These are phyloP conservation scores for Quercus variabilis DNA, from an alignment of 306 rosid species.

Conservation along the genomic window DNA sequence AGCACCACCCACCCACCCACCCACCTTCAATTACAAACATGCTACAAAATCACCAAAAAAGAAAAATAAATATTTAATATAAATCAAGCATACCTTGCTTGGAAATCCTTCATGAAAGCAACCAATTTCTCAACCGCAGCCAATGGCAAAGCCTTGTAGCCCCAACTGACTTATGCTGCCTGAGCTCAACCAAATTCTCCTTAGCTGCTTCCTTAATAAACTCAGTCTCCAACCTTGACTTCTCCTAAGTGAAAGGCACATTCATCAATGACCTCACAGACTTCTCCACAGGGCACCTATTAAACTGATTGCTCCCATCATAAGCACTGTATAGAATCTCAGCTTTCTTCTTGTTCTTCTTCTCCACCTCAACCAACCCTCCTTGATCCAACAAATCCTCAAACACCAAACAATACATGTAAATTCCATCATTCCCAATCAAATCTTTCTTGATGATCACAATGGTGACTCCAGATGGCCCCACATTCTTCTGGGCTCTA, in stretches of 20 bases:
- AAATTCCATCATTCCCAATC: too few species aligned
- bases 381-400: too few species aligned
- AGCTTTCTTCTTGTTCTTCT: conserved; percentile 61
- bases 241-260: conserved; percentile 91
- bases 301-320: conserved; percentile 75
- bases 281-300: conserved; percentile 73
- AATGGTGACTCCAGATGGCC: too few species aligned
- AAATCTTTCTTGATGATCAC: too few species aligned
- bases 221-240: conserved; percentile 72
- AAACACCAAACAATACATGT: too few species aligned
- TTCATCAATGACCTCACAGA: conserved; percentile 93
- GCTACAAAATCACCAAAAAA: neutral
- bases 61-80: neutral
- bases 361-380: too few species aligned
- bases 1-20: too few species aligned
- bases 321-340: conserved; percentile 62
- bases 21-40: too few species aligned
- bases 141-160: conserved; percentile 95
- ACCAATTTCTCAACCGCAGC: conserved; percentile 91
- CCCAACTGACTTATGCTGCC: conserved; percentile 92
- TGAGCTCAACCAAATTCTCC: conserved; percentile 90
- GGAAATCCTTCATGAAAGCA: conserved; percentile 93
- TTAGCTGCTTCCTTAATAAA: conserved; percentile 88
- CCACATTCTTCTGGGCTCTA: too few species aligned
- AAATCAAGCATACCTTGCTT: conserved; percentile 60